phyloP scores from a whole-genome alignment of 2,329 filamentous ascomycete genomes.

The Trichoderma lentiforme region DNA sequence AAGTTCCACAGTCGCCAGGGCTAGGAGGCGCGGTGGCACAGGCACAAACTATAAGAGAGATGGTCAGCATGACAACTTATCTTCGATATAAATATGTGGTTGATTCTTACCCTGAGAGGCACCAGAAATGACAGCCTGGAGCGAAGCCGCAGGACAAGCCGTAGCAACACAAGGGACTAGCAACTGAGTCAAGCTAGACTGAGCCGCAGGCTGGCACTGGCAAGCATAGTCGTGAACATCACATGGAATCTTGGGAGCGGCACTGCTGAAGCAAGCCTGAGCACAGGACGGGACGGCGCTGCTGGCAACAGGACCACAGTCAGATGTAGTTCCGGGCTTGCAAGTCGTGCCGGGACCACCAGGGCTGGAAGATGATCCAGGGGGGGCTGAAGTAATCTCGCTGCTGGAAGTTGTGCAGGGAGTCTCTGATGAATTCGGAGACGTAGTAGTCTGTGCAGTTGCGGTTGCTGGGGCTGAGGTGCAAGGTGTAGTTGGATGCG shows the following conservation, averaged over 20 bases:
- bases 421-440: background rate
- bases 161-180: conserved; percentile 29
- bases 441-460: background rate
- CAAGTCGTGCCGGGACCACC: conserved; percentile 20
- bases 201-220: conserved; percentile 27
- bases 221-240: conserved; percentile 28
- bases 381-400: background rate
- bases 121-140: conserved; percentile 26
- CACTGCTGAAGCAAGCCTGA: conserved; percentile 28
- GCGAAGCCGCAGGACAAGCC: conserved; percentile 22
- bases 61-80: background rate
- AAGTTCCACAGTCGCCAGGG: conserved; percentile 17
- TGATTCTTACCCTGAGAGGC: conserved; percentile 21
- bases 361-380: background rate
- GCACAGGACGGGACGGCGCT: conserved; percentile 29
- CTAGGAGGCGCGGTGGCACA: conserved; percentile 19
- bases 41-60: conserved; percentile 21
- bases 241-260: conserved; percentile 29
- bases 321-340: conserved; percentile 13
- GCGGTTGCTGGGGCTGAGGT: conserved; percentile 6
- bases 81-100: background rate
- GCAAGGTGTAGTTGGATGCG: conserved; percentile 19
- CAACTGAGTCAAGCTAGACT: conserved; percentile 25
- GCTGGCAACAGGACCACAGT: conserved; percentile 28
- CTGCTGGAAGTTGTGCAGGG: background rate